phyloP scores from a whole-genome alignment of 345 rosid genomes.

The Lumnitzera racemosa region DNA sequence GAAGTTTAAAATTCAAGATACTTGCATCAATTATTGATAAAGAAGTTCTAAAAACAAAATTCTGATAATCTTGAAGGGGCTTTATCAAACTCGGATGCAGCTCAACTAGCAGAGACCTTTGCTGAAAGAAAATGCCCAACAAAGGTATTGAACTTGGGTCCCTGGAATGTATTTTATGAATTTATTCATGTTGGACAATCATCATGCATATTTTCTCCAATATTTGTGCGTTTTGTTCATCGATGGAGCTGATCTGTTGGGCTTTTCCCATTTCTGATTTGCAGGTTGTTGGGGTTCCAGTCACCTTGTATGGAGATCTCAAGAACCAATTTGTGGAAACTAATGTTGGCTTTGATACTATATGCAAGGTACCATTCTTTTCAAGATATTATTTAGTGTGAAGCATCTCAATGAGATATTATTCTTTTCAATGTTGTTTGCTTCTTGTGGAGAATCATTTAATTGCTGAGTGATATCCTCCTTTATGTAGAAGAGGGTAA shows the following conservation, averaged over 20 bases:
- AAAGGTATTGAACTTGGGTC: slow-evolving; percentile 34
- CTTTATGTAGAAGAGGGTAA: too few relatives aligned
- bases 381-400: not conserved
- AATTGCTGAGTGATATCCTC: too few relatives aligned
- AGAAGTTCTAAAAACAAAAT: slow-evolving; percentile 7
- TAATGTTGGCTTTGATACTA: slow-evolving; percentile 95
- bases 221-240: too few relatives aligned
- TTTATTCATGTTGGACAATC: not conserved
- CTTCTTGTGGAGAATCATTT: too few relatives aligned
- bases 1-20: not conserved
- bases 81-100: slow-evolving; percentile 95
- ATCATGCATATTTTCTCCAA: not conserved
- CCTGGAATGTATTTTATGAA: not conserved
- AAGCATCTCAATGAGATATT: not conserved
- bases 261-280: slow-evolving; percentile 7
- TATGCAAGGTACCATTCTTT: slow-evolving; percentile 62
- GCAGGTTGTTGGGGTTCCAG: slow-evolving; percentile 98
- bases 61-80: slow-evolving; percentile 52
- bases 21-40: not conserved
- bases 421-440: too few relatives aligned
- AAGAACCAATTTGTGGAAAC: slow-evolving; percentile 95
- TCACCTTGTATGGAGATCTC: slow-evolving; percentile 93
- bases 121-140: slow-evolving; percentile 82
- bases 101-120: slow-evolving; percentile 96
- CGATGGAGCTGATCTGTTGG: not conserved